Conservation (phyloP, 768 basidiomycete genomes). For the Leucocoprinus leucothites region DNA sequence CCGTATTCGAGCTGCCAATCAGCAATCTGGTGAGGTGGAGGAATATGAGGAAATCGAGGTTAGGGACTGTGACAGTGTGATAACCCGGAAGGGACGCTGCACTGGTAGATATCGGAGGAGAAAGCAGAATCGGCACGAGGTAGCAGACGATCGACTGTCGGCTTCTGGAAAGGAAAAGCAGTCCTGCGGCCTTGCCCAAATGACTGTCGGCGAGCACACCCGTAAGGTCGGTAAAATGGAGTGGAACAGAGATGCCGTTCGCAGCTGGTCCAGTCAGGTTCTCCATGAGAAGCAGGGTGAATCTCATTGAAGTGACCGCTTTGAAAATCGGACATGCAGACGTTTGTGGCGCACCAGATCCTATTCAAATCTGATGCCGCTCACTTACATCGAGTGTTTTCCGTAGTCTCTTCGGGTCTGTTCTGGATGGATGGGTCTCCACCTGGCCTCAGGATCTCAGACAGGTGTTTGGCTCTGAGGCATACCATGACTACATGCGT, state of each 20-base stretch:
- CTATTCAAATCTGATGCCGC: neutral
- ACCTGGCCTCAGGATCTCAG: too few relatives aligned
- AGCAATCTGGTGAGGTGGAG: neutral
- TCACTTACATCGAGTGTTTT: neutral
- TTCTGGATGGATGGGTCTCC: neutral
- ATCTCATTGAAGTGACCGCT: neutral
- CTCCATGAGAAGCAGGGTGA: neutral
- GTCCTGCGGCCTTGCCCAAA: neutral
- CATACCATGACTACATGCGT: too few relatives aligned
- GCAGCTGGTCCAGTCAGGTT: conserved; percentile 6
- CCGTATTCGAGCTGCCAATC: neutral
- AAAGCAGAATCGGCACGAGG: conserved; percentile 1
- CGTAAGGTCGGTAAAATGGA: conserved; percentile 3
- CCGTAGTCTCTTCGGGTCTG: neutral
- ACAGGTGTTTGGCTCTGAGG: too few relatives aligned
- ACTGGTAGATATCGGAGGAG: neutral
- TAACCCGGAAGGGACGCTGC: neutral
- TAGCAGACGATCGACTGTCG: neutral
- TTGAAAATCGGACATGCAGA: neutral
- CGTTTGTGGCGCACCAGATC: neutral
- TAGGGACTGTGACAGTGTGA: neutral
- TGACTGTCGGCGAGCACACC: conserved; percentile 4
- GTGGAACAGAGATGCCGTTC: conserved; percentile 4
- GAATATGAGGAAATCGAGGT: neutral
- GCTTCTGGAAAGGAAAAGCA: neutral